A percentile compares a stretch with the other conserved stretches of the same genome.
Evolutionary conservation across 2,329 filamentous ascomycete genomes (phyloP).

Genomic region (Cladophialophora carrionii): DNA sequence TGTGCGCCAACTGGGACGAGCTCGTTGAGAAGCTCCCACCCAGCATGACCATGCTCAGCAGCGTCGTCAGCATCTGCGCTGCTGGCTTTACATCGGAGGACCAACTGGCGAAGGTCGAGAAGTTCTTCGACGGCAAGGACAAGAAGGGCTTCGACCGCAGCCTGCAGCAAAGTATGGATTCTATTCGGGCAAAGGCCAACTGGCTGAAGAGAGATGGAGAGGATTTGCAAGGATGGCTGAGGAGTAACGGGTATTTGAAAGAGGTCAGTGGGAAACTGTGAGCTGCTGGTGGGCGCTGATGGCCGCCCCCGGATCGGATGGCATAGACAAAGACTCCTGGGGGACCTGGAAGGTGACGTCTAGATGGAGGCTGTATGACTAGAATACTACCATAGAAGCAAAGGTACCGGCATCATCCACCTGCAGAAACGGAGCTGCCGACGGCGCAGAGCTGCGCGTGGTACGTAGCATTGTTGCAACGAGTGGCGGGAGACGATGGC

Average conservation of each 20-base stretch:
- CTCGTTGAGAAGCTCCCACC: slow-evolving; percentile 81
- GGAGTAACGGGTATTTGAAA: slow-evolving; percentile 62
- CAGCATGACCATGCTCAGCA: slow-evolving; percentile 81
- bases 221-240: slow-evolving; percentile 75
- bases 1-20: slow-evolving; percentile 85
- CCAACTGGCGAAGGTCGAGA: slow-evolving; percentile 74
- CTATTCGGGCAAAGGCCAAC: slow-evolving; percentile 78
- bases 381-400: not conserved
- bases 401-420: not conserved
- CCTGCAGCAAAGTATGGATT: slow-evolving; percentile 85
- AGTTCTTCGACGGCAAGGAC: slow-evolving; percentile 80
- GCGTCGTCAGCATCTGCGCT: slow-evolving; percentile 79
- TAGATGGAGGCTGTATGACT: not conserved
- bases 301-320: not conserved
- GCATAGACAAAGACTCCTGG: not conserved
- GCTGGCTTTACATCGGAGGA: slow-evolving; percentile 76
- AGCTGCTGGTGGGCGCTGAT: not conserved
- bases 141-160: slow-evolving; percentile 87
- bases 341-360: not conserved
- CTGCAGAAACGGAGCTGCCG: too few species aligned
- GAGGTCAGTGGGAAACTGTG: slow-evolving; percentile 25
- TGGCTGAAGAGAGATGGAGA: slow-evolving; percentile 77
- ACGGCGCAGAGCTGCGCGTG: not conserved
- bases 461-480: not conserved
- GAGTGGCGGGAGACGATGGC: not conserved